Base-by-base conservation (phyloP, 305 asterid species). In the Plantago rigida region DNA sequence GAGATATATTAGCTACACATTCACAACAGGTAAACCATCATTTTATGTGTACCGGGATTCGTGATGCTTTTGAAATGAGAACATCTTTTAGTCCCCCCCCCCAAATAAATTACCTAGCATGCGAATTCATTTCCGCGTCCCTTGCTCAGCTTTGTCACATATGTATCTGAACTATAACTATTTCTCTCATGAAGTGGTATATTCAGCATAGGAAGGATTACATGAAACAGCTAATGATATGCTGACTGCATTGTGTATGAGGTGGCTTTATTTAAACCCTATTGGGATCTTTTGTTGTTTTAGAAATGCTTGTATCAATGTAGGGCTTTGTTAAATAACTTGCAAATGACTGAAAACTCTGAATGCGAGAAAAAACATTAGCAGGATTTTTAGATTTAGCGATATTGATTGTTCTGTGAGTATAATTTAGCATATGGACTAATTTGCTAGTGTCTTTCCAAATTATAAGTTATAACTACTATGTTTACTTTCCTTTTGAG, bases 1-100 rank as follows among this genome's bases (percentile, higher is more conserved):
- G 95, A 88, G 78, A 81, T 92, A 57, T 91, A 82, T 79, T 91
- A 86, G 81, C 62, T 61, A 67, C 52, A 17, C 59, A 61, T 62
- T 45, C 29, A 41, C 69, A 60, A 50, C 75, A 75, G 75, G 83
- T 73, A 65, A 22, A 46, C 64, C 34, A 28, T 66, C 47, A 17
- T 61, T 66, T 45, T 59, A 19, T 13, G 56, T 5, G 55, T 15
- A 11, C 11, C 17, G 9, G 26, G 11, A 12, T 50, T 3, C 55
- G 29, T 50, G 13, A 26, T 17, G 55, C 26, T 5, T 17, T 17
- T 15, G 29, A 49, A 50, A 5, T 17, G 31, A 50, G 55, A 50
- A 50, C 29, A 50, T 15, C 55, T 50, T 50, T 50, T 50, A 50
- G n/a, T 17, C 19, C 19, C 19, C 19, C 19, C 19, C 19, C 19